phyloP scores from a whole-genome alignment of 2,329 filamentous ascomycete genomes.

The Neonectria coccinea region DNA sequence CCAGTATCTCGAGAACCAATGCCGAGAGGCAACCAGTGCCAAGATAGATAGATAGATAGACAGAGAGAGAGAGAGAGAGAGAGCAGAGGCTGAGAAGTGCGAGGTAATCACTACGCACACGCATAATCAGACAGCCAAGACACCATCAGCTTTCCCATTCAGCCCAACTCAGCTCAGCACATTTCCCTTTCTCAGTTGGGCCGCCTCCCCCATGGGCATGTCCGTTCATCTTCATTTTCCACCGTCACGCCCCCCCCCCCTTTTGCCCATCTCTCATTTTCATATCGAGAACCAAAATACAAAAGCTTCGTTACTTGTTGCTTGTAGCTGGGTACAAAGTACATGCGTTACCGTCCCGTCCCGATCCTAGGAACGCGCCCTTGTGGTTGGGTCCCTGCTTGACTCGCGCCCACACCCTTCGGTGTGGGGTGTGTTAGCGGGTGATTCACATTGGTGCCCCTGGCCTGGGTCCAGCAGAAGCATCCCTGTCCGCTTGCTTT shows the following conservation, averaged over 20 bases:
- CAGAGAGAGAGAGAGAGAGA: too few relatives aligned
- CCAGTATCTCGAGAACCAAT: background rate
- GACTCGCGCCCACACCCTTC: slow-evolving; percentile 19
- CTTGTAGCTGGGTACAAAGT: background rate
- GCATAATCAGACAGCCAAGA: too few relatives aligned
- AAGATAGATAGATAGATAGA: too few relatives aligned
- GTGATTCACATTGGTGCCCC: slow-evolving; percentile 15
- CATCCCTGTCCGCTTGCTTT: slow-evolving; percentile 1
- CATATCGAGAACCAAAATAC: background rate
- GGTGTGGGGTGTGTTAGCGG: slow-evolving; percentile 2
- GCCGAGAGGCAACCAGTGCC: too few relatives aligned
- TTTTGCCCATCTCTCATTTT: background rate
- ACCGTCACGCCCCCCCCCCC: background rate
- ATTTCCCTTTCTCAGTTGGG: background rate
- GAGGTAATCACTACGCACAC: too few relatives aligned
- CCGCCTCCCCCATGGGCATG: background rate
- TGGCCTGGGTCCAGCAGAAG: background rate
- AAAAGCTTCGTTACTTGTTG: slow-evolving; percentile 10
- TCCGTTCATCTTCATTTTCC: slow-evolving; percentile 1
- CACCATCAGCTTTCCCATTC: background rate
- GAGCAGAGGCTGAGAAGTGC: too few relatives aligned
- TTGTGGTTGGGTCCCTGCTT: slow-evolving; percentile 11
- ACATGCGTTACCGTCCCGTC: slow-evolving; percentile 36
- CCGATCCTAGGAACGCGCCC: slow-evolving; percentile 31
- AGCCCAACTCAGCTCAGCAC: background rate